Conservation (phyloP, 2,329 filamentous ascomycete species). For the Penicillium concentricum region DNA sequence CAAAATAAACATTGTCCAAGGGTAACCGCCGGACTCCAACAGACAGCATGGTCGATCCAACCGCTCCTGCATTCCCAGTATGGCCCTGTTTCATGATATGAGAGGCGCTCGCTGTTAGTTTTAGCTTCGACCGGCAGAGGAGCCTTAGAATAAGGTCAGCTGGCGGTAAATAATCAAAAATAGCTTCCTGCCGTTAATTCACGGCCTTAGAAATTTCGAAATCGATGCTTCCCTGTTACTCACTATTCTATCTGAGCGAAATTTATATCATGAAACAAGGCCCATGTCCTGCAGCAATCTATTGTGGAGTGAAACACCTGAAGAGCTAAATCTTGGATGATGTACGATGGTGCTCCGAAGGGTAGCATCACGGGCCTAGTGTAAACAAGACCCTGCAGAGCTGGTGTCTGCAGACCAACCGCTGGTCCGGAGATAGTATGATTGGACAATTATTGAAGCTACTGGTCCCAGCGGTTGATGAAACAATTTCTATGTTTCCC, state of each 20-base stretch:
- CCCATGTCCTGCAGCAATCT: background rate
- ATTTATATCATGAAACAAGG: background rate
- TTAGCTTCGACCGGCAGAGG: background rate
- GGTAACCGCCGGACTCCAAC: background rate
- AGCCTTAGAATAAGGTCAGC: rapidly evolving
- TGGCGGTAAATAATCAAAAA: background rate
- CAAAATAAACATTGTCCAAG: background rate
- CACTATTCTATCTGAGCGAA: background rate
- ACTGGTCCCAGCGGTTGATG: background rate
- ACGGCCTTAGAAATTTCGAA: background rate
- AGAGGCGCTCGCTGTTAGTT: background rate
- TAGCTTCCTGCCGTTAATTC: background rate
- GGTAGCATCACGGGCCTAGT: background rate
- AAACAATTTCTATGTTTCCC: background rate
- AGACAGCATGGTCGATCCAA: background rate
- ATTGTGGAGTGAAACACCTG: background rate
- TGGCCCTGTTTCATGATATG: background rate
- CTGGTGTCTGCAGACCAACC: background rate
- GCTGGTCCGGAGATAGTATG: background rate
- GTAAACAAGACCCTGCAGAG: background rate
- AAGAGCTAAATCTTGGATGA: background rate
- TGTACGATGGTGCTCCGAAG: background rate
- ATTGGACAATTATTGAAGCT: background rate
- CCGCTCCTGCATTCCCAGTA: background rate
- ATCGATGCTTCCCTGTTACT: background rate